phyloP scores from a whole-genome alignment of 1,139 yeast species.

The Scheffersomyces cryptocercus region DNA sequence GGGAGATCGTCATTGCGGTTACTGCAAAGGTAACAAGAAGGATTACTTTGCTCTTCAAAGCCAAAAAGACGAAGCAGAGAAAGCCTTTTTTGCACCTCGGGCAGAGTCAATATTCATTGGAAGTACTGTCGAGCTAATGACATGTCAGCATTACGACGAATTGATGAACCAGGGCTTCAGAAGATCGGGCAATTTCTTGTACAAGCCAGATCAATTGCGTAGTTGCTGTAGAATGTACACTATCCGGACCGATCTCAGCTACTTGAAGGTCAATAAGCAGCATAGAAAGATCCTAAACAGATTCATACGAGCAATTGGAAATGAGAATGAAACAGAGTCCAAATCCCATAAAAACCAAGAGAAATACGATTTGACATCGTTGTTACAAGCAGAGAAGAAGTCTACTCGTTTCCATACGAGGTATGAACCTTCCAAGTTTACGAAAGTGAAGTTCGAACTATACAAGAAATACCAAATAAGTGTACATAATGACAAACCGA shows the following conservation, averaged over 20 bases:
- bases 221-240: slow-evolving; percentile 86
- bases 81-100: slow-evolving; percentile 2
- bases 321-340: slow-evolving; percentile 10
- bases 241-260: slow-evolving; percentile 58
- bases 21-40: slow-evolving; percentile 55
- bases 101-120: slow-evolving; percentile 49
- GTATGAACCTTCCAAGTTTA: slow-evolving; percentile 54
- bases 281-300: slow-evolving; percentile 66
- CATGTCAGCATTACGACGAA: slow-evolving; percentile 57
- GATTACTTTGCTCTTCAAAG: slow-evolving; percentile 38
- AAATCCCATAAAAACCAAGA: slow-evolving; percentile 15
- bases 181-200: slow-evolving; percentile 73
- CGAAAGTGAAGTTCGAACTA: slow-evolving; percentile 63
- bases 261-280: slow-evolving; percentile 58
- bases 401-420: slow-evolving; percentile 44
- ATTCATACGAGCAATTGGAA: slow-evolving; percentile 48
- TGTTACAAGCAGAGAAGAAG: slow-evolving; percentile 27
- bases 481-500: slow-evolving; percentile 65
- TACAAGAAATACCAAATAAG: slow-evolving; percentile 67
- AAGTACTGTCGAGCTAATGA: slow-evolving; percentile 45
- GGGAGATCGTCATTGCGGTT: slow-evolving; percentile 49
- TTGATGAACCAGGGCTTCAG: slow-evolving; percentile 75
- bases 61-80: slow-evolving; percentile 13
- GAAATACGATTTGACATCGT: slow-evolving; percentile 24
- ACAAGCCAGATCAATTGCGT: slow-evolving; percentile 70